Base-by-base conservation (phyloP, 495 filamentous ascomycete species). In the Glutinoglossum americanum region DNA sequence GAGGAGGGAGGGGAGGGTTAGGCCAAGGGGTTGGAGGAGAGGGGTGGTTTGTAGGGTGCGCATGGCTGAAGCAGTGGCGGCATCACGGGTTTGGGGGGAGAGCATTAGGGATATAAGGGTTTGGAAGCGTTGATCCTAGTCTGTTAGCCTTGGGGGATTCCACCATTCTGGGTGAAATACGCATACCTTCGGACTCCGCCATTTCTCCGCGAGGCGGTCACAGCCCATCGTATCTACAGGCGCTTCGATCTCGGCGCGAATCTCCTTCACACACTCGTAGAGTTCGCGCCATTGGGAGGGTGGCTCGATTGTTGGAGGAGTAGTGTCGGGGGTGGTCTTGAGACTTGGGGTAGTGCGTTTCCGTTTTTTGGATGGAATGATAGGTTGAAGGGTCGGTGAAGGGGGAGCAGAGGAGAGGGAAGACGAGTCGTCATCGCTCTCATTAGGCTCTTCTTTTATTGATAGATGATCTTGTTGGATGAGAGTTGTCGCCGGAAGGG, bases 151-250 rank as follows among this genome's bases (percentile, higher is more conserved):
- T 21, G 17, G n/a, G n/a, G n/a, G n/a, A 1, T 5, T 45, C 41
- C 41, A 39, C 13, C 37, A 39, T 19, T 45, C 41, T 13, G 17
- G 5, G 6, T 41, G 28, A 47, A 55, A 41, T 1, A 32, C 69
- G 66, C 11, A 53, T 62, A 66, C 64, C 9, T 65, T 67, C 35
- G 81, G 73, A 23, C 71, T 72, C 0, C 70, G 70, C 27, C 65
- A 66, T 0, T 70, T 60, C 39, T 76, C 70, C 0, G 82, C 86
- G 1, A 96, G 75, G 15, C 82, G 78, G 60, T 90, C 87, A 65
- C 92, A 98, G 21, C 92, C 92, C 92, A 98, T 96, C 0, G 93
- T 96, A 70, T 98, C 92, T 0, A 98, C 92, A 1, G 90, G 86
- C 3, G 92, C 92, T 0, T 76, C 73, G n/a, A 84, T 76, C 13